Conservation (phyloP, 1,139 yeast genomes). For the Suhomyces choctaworum region DNA sequence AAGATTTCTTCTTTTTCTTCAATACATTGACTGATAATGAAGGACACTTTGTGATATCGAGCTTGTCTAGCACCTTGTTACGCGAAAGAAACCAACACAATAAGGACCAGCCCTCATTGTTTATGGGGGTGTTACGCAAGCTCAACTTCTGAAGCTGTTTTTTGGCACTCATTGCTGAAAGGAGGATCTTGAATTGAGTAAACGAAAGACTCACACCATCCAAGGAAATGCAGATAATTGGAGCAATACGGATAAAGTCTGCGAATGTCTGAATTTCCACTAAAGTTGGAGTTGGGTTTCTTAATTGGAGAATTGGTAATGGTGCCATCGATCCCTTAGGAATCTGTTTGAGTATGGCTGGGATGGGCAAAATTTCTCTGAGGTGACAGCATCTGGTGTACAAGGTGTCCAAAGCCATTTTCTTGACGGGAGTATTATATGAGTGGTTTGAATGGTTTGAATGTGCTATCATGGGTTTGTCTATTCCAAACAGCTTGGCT, state of each 20-base stretch:
- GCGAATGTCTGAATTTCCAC: conserved; percentile 74
- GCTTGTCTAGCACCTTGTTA: conserved; percentile 52
- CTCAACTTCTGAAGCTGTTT: conserved; percentile 65
- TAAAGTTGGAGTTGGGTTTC: conserved; percentile 74
- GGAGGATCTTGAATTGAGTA: conserved; percentile 63
- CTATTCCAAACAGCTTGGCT: conserved; percentile 47
- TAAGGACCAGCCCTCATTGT: conserved; percentile 68
- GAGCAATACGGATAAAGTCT: conserved; percentile 74
- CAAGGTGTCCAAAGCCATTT: conserved; percentile 59
- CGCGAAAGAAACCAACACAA: conserved; percentile 70
- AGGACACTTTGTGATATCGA: conserved; percentile 75
- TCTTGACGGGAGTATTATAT: conserved; percentile 40
- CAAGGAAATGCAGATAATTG: conserved; percentile 63
- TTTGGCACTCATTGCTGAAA: conserved; percentile 62
- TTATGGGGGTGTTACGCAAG: conserved; percentile 68
- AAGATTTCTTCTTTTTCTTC: conserved; percentile 36
- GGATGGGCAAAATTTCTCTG: conserved; percentile 71
- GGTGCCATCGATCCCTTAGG: conserved; percentile 72
- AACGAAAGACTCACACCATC: conserved; percentile 68
- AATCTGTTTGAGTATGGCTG: conserved; percentile 73
- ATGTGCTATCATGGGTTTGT: conserved; percentile 47
- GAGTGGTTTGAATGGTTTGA: conserved; percentile 16
- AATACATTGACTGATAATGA: conserved; percentile 57
- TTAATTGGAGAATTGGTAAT: conserved; percentile 59
- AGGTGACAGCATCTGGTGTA: conserved; percentile 78